phyloP scores from a whole-genome alignment of 2,329 filamentous ascomycete species.

The Diaporthe citriasiana region DNA sequence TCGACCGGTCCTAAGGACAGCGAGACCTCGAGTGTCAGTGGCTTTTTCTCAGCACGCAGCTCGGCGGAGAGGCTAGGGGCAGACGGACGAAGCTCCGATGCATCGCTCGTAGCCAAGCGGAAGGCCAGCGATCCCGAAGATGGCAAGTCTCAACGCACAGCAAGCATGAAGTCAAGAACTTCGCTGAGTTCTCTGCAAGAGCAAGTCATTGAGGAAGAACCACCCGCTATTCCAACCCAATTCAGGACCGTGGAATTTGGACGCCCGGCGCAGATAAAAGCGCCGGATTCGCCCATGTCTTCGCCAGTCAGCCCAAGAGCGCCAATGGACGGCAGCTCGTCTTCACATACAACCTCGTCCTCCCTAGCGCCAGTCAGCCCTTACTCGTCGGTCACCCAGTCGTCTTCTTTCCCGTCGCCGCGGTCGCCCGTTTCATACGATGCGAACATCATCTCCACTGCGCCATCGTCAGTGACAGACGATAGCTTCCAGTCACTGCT shows the following conservation, averaged over 20 bases:
- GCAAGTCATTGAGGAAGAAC: constrained; percentile 64
- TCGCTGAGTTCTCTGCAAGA: constrained; percentile 67
- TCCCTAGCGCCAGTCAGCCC: constrained; percentile 71
- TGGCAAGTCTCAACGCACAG: constrained; percentile 52
- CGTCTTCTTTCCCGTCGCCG: constrained; percentile 79
- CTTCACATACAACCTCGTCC: constrained; percentile 48
- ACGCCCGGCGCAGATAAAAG: constrained; percentile 35
- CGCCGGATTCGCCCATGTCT: constrained; percentile 41
- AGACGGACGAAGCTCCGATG: constrained; percentile 34
- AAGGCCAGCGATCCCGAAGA: constrained; percentile 64
- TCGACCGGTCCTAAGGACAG: constrained; percentile 54
- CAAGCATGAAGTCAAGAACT: constrained; percentile 62
- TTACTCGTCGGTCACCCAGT: constrained; percentile 70
- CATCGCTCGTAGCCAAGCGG: constrained; percentile 53
- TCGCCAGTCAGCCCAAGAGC: constrained; percentile 43
- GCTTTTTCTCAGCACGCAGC: constrained; percentile 36
- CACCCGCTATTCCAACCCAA: constrained; percentile 53
- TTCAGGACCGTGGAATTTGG: constrained; percentile 42
- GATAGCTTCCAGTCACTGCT: constrained; percentile 80
- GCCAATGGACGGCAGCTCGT: constrained; percentile 43
- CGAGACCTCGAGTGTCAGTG: constrained; percentile 37
- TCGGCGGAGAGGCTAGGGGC: constrained; percentile 33
- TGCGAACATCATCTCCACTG: constrained; percentile 79
- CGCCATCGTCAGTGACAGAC: constrained; percentile 80
- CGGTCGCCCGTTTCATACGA: constrained; percentile 79